Evolutionary conservation across 805 yeast genomes (phyloP).

Genomic region (Kregervanrija delftensis): DNA sequence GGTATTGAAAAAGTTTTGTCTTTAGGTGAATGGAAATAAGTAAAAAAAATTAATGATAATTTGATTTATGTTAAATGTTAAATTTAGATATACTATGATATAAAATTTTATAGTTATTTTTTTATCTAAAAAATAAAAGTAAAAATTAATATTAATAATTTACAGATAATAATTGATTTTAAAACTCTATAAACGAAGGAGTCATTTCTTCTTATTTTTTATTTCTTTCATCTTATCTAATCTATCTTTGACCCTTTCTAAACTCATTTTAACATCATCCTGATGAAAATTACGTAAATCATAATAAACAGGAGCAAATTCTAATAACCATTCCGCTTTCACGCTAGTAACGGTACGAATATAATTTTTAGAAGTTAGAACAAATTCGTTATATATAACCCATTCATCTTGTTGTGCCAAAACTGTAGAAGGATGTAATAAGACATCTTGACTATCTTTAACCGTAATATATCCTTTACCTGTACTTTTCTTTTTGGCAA

Average conservation of each 20-base stretch:
- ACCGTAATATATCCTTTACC: slow-evolving; percentile 82
- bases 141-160: background rate
- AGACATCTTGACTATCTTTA: slow-evolving; percentile 93
- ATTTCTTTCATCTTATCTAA: slow-evolving; percentile 33
- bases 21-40: slow-evolving; percentile 30
- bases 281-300: slow-evolving; percentile 54
- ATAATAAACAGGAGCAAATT: slow-evolving; percentile 69
- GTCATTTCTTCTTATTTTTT: slow-evolving; percentile 3
- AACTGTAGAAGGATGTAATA: slow-evolving; percentile 90
- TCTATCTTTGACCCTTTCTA: slow-evolving; percentile 51
- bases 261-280: slow-evolving; percentile 66
- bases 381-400: slow-evolving; percentile 94
- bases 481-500: slow-evolving; percentile 84
- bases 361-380: slow-evolving; percentile 86
- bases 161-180: background rate
- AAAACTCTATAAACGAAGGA: background rate
- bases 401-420: slow-evolving; percentile 85
- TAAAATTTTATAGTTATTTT: background rate
- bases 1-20: slow-evolving; percentile 78
- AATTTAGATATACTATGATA: background rate
- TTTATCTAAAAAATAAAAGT: background rate
- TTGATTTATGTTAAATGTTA: background rate
- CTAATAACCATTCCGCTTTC: slow-evolving; percentile 88
- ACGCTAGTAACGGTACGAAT: slow-evolving; percentile 89
- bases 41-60: background rate